phyloP scores from a whole-genome alignment of 257 asterid species.

The Marsdenia floribunda region DNA sequence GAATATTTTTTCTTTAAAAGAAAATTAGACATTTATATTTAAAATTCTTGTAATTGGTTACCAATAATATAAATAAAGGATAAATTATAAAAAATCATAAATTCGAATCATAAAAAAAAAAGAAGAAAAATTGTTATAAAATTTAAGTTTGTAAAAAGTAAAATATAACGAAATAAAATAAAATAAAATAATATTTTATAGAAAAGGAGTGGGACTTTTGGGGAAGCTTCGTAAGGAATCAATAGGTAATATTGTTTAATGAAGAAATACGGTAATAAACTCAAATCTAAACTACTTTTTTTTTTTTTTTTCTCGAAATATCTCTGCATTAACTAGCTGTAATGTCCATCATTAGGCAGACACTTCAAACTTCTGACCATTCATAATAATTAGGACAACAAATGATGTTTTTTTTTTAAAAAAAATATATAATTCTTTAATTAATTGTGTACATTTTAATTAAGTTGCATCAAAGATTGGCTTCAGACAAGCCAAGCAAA shows the following conservation, averaged over 20 bases:
- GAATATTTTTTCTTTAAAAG: background rate
- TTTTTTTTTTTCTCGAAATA: constrained; percentile 12
- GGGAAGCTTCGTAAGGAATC: constrained; percentile 9
- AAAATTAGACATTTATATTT: too few species aligned
- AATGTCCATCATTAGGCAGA: constrained; percentile 40
- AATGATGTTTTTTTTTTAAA: background rate
- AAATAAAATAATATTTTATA: too few species aligned
- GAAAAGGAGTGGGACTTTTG: constrained; percentile 7
- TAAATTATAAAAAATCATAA: too few species aligned
- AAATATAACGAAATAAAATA: background rate
- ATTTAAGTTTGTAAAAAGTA: background rate
- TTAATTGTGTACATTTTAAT: background rate
- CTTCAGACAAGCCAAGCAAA: constrained; percentile 7
- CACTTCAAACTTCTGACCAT: constrained; percentile 28
- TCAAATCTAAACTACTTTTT: constrained; percentile 8
- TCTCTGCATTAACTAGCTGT: constrained; percentile 52
- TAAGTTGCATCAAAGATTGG: background rate
- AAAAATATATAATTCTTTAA: background rate
- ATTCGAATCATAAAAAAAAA: too few species aligned
- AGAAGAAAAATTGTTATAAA: too few species aligned
- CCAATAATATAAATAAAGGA: too few species aligned
- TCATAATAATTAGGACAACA: constrained; percentile 5
- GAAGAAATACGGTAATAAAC: background rate
- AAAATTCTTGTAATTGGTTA: too few species aligned
- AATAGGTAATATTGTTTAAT: background rate